phyloP scores from a whole-genome alignment of 2,329 filamentous ascomycete species.

The Hymenoscyphus repandus region DNA sequence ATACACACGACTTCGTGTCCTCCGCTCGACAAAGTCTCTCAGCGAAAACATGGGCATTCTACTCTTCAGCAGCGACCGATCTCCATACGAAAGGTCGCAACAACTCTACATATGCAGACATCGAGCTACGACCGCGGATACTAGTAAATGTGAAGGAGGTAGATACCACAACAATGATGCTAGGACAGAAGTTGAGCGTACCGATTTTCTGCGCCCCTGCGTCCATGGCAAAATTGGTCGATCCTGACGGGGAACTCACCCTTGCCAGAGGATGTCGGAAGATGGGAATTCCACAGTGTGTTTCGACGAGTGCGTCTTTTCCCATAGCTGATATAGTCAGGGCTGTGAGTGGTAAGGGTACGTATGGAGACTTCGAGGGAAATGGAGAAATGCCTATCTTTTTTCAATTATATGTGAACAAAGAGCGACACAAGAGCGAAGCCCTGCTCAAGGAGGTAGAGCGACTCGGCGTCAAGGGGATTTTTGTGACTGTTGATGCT shows the following conservation, averaged over 20 bases:
- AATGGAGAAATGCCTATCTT: constrained; percentile 32
- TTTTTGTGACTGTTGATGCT: constrained; percentile 56
- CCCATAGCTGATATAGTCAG: constrained; percentile 47
- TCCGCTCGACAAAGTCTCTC: constrained; percentile 50
- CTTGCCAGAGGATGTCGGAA: constrained; percentile 47
- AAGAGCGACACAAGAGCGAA: constrained; percentile 46
- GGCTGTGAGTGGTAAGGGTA: constrained; percentile 17
- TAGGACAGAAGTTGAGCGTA: constrained; percentile 46
- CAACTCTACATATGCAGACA: constrained; percentile 46
- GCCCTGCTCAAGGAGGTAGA: constrained; percentile 43
- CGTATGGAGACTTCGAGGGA: constrained; percentile 16
- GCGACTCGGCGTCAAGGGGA: constrained; percentile 42
- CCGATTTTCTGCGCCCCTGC: constrained; percentile 62
- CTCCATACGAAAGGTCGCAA: constrained; percentile 57
- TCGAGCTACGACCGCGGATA: constrained; percentile 55
- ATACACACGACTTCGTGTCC: constrained; percentile 53
- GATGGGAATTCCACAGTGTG: constrained; percentile 51
- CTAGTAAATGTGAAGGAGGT: constrained; percentile 51
- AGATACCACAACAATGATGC: constrained; percentile 45
- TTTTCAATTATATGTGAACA: constrained; percentile 60
- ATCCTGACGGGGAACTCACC: constrained; percentile 58
- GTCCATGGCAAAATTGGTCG: constrained; percentile 58
- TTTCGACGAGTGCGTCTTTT: constrained; percentile 58
- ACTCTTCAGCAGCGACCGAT: constrained; percentile 65
- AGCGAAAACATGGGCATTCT: constrained; percentile 65